These are phyloP conservation scores for Colletotrichum chlorophyti DNA, from an alignment of 2,329 filamentous ascomycete genomes.

Conservation along the genomic window DNA sequence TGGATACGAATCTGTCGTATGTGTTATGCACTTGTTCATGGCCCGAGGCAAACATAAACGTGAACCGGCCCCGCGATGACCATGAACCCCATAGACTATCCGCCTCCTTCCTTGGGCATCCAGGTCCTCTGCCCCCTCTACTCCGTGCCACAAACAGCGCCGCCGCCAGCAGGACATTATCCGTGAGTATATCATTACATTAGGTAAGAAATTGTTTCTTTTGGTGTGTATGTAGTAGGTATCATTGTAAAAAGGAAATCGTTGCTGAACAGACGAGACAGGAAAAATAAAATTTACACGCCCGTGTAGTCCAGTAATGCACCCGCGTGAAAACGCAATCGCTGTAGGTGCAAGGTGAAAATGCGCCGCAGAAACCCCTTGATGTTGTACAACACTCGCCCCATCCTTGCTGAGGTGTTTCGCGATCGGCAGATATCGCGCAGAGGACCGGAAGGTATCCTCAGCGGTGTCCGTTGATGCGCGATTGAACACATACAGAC, in stretches of 20 bases:
- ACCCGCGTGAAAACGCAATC: conserved; percentile 10
- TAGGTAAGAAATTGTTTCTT: conserved; percentile 22
- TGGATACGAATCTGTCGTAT: no score
- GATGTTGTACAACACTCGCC: conserved; percentile 16
- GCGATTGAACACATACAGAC: not conserved
- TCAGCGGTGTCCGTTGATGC: no score
- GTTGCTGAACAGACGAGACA: not conserved
- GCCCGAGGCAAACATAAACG: no score
- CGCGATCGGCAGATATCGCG: no score
- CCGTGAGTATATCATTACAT: conserved; percentile 30
- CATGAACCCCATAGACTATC: not conserved
- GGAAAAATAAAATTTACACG: not conserved
- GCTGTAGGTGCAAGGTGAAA: conserved; percentile 9
- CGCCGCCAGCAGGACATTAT: conserved; percentile 23
- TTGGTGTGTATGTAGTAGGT: conserved; percentile 23
- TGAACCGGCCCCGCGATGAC: not conserved
- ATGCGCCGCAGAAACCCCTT: not conserved
- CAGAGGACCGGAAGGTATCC: no score
- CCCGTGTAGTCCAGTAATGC: conserved; percentile 3
- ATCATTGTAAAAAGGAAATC: conserved; percentile 16
- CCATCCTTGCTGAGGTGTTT: not conserved
- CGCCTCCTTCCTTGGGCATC: conserved; percentile 1
- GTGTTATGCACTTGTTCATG: no score
- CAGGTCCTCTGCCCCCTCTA: not conserved
- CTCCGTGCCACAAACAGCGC: conserved; percentile 21